A percentile compares a stretch with the other conserved stretches of the same genome.
phyloP scores from a whole-genome alignment of 495 filamentous ascomycete genomes.

The Penicillium verhagenii region DNA sequence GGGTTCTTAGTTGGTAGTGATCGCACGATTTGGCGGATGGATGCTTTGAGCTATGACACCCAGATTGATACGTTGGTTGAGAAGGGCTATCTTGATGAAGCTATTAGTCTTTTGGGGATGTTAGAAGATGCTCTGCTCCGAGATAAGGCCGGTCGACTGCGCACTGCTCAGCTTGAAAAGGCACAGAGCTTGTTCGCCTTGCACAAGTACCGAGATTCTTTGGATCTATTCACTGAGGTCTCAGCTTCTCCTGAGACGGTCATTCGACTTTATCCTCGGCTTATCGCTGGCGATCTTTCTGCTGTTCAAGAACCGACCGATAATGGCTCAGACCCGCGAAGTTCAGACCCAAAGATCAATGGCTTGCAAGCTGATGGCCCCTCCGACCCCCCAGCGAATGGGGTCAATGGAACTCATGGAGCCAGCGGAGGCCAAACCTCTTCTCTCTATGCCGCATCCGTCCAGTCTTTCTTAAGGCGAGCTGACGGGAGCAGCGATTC shows the following conservation, averaged over 20 bases:
- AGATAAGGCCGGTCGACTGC: conserved; percentile 75
- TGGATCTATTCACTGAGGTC: conserved; percentile 88
- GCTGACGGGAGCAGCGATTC: conserved; percentile 45
- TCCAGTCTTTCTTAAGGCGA: conserved; percentile 55
- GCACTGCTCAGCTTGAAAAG: conserved; percentile 86
- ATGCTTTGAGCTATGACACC: conserved; percentile 84
- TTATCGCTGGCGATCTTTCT: conserved; percentile 81
- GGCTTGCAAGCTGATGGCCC: conserved; percentile 30
- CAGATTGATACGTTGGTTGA: conserved; percentile 84
- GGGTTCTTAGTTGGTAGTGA: conserved; percentile 90
- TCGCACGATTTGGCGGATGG: conserved; percentile 91
- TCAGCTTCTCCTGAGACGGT: conserved; percentile 87
- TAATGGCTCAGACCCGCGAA: conserved; percentile 43
- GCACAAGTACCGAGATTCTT: conserved; percentile 79
- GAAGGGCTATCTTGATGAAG: conserved; percentile 80
- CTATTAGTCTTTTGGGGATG: conserved; percentile 82
- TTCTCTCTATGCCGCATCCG: conserved; percentile 50
- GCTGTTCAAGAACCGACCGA: conserved; percentile 50
- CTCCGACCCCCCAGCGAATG: conserved; percentile 20
- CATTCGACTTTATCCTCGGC: conserved; percentile 76
- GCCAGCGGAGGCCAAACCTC: not conserved
- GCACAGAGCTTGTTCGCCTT: conserved; percentile 79
- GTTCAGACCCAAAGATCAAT: conserved; percentile 30
- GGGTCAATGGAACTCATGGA: conserved; percentile 9
- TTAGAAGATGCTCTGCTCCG: conserved; percentile 88